phyloP scores from a whole-genome alignment of 1,284 basidiomycete genomes.

The Neonothopanus nambi region DNA sequence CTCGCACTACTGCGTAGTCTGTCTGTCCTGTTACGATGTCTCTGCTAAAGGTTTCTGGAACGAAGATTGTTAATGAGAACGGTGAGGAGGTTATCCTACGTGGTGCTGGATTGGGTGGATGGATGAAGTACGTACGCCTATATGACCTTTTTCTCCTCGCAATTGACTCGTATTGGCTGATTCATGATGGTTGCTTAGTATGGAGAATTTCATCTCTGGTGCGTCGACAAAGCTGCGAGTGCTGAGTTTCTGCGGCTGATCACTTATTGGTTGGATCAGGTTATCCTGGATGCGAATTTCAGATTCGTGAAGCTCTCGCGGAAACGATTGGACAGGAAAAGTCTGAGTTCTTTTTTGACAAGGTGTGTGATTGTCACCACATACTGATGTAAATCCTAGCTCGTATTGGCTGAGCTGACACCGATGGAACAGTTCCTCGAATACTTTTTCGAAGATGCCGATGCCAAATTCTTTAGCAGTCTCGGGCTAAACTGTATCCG shows the following conservation, averaged over 20 bases:
- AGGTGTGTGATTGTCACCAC: constrained; percentile 41
- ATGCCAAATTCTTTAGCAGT: constrained; percentile 68
- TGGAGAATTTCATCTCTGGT: constrained; percentile 67
- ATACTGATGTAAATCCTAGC: neutral
- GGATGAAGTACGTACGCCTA: constrained; percentile 58
- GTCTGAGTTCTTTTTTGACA: constrained; percentile 78
- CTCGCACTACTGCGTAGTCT: neutral
- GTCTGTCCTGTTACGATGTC: constrained; percentile 31
- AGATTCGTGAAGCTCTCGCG: constrained; percentile 68
- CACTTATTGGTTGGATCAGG: constrained; percentile 27
- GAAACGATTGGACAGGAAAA: constrained; percentile 66
- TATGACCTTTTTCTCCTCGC: neutral
- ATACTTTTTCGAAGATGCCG: constrained; percentile 72
- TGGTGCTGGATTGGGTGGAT: constrained; percentile 70
- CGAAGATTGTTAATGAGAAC: constrained; percentile 55
- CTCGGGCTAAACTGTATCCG: constrained; percentile 75
- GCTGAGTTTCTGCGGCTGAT: too few relatives aligned
- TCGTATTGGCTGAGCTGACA: neutral
- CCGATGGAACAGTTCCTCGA: constrained; percentile 56
- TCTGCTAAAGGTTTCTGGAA: constrained; percentile 55
- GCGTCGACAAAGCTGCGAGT: neutral
- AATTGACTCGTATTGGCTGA: neutral
- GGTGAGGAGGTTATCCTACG: constrained; percentile 59
- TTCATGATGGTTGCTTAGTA: constrained; percentile 31
- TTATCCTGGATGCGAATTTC: constrained; percentile 61